Conservation (phyloP, 129 eudicot species). For the Lonicera japonica region DNA sequence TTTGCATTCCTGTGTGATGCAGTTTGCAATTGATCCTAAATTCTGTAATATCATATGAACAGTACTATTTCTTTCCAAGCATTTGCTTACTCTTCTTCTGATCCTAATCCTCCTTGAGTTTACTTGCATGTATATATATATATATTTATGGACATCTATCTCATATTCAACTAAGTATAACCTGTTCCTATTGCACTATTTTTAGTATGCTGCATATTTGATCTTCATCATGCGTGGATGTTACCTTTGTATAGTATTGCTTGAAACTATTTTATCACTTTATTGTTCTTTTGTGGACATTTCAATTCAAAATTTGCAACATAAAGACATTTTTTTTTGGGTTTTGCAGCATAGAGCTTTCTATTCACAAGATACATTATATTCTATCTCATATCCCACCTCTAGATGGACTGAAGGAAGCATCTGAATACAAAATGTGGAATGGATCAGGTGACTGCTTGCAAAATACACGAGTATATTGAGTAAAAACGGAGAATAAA, state of each 20-base stretch:
- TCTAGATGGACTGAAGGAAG: slow-evolving; percentile 38
- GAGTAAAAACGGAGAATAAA: too few relatives aligned
- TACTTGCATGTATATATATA: not conserved
- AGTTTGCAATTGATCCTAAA: not conserved
- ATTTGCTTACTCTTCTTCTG: not conserved
- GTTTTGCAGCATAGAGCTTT: slow-evolving; percentile 48
- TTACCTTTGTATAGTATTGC: not conserved
- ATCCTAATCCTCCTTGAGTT: not conserved
- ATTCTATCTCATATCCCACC: slow-evolving; percentile 59
- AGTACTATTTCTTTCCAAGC: not conserved
- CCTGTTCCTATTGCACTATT: too few relatives aligned
- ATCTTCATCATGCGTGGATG: not conserved
- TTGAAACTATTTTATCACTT: not conserved
- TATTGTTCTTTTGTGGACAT: not conserved
- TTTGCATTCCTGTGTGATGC: not conserved
- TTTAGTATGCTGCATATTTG: too few relatives aligned
- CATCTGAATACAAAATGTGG: slow-evolving; percentile 59
- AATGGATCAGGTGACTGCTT: slow-evolving; percentile 45
- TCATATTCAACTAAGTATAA: too few relatives aligned
- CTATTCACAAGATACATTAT: slow-evolving; percentile 49
- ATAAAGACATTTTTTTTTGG: slow-evolving; percentile 3
- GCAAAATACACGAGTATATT: too few relatives aligned
- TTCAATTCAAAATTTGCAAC: not conserved
- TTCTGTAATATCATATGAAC: not conserved
- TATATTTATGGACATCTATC: not conserved